Evolutionary conservation across 768 basidiomycete species (phyloP), one percentile per base, ranked within the genome.

Genomic region (Pleurotus pulmonarius): DNA sequence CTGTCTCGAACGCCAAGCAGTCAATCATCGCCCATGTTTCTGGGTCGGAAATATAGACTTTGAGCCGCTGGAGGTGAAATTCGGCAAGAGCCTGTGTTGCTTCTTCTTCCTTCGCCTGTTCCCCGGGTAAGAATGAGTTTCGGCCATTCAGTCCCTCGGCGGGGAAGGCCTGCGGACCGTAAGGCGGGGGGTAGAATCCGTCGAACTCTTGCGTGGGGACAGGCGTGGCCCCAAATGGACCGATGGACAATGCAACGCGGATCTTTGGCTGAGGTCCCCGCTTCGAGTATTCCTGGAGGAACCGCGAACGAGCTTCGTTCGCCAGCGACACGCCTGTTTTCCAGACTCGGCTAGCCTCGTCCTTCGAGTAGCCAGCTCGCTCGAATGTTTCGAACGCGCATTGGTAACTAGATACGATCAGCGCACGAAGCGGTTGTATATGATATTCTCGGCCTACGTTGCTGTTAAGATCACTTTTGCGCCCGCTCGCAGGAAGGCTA

Each of bases 121-220:
- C 62, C 26, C n/a, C 29, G 61, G 3, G 34, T 29, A 62, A 64
- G 60, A 82, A 85, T 3, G 74, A 70, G 34, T 80, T 85, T 45
- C 56, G 62, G 3, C 57, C 70, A 11, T 63, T 64, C 58, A 69
- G 78, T 20, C 65, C 77, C 15, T 53, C 51, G 2, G 39, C 51
- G 15, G 51, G 51, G 24, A 53, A 53, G n/a, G 18, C 39, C 56
- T 68, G 73, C 2, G 89, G 88, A 1, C 88, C 89, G 62, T 79
- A 90, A 0, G 89, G 88, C 0, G 86, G 84, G 1, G 90, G 90
- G 64, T 91, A 92, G 59, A 80, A 73, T 5, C 88, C 91, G 57
- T 79, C 76, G 63, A 86, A 92, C 65, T 93, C 91, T 57, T 88
- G 85, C 53, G 87, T 78, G 0, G 85, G 83, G 5, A 67, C 65